Percentiles rank a stretch among this genome's conserved stretches.
Conservation (phyloP, 805 yeast genomes). For the Saturnispora sanitii region DNA sequence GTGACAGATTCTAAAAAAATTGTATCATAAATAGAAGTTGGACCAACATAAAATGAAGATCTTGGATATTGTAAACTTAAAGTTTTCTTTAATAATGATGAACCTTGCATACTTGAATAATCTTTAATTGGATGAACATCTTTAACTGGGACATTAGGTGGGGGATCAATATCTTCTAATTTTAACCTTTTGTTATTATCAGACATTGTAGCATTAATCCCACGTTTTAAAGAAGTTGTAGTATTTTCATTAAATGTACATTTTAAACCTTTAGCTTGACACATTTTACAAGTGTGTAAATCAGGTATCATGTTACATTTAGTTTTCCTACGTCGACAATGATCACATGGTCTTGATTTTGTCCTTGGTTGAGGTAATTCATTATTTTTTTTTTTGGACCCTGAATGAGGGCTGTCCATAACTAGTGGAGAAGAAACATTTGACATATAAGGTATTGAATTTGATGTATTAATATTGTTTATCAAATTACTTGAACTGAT, state of each 20-base stretch:
- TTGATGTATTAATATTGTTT: background rate
- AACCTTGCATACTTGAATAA: slow-evolving; percentile 52
- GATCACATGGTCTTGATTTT: slow-evolving; percentile 65
- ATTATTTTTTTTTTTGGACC: slow-evolving; percentile 8
- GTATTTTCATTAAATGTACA: slow-evolving; percentile 68
- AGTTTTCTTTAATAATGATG: slow-evolving; percentile 57
- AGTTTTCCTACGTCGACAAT: slow-evolving; percentile 70
- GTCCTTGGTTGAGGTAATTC: slow-evolving; percentile 32
- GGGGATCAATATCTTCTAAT: slow-evolving; percentile 30
- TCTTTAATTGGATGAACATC: slow-evolving; percentile 56
- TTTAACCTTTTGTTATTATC: slow-evolving; percentile 22
- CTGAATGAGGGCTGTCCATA: background rate
- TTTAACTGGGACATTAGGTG: slow-evolving; percentile 34
- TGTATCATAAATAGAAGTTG: slow-evolving; percentile 76
- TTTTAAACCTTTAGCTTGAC: slow-evolving; percentile 61
- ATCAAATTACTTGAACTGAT: slow-evolving; percentile 2
- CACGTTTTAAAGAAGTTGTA: slow-evolving; percentile 28
- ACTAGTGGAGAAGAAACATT: slow-evolving; percentile 1
- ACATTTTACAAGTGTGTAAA: slow-evolving; percentile 57
- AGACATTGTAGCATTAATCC: slow-evolving; percentile 22
- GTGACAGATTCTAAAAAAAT: slow-evolving; percentile 55
- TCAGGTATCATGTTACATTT: slow-evolving; percentile 66
- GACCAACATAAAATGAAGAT: slow-evolving; percentile 81
- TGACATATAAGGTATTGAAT: background rate
- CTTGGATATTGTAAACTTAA: slow-evolving; percentile 79